A percentile compares a stretch with the other conserved stretches of the same genome.
Conservation (phyloP, 768 basidiomycete species). For the Clitopilus passeckerianus region DNA sequence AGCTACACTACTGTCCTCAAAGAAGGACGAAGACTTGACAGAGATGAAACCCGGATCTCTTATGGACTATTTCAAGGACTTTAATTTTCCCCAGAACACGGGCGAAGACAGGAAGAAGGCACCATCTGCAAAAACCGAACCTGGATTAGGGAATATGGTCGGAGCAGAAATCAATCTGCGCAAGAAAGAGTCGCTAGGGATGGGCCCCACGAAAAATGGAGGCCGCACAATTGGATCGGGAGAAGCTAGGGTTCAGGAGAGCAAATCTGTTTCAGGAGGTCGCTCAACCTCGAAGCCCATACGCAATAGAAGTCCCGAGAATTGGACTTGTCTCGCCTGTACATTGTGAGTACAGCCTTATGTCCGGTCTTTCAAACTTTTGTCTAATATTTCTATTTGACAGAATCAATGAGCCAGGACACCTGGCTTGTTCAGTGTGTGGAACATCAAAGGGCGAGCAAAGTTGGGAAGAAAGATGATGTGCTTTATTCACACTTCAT, state of each 20-base stretch:
- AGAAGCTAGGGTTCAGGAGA: constrained; percentile 16
- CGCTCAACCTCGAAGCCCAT: constrained; percentile 27
- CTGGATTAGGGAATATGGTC: neutral
- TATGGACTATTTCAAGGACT: constrained; percentile 46
- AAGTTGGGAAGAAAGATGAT: constrained; percentile 6
- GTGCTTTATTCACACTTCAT: neutral
- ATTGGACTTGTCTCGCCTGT: constrained; percentile 57
- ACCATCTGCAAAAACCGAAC: constrained; percentile 12
- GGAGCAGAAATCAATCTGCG: neutral
- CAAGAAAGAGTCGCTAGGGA: neutral
- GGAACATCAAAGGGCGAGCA: constrained; percentile 40
- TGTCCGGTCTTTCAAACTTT: constrained; percentile 1
- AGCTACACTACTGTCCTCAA: constrained; percentile 42
- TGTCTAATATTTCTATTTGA: constrained; percentile 3
- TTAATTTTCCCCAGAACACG: constrained; percentile 31
- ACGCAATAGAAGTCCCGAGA: constrained; percentile 13
- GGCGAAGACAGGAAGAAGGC: constrained; percentile 6
- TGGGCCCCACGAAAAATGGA: neutral
- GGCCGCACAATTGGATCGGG: neutral
- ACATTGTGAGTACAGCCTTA: constrained; percentile 53
- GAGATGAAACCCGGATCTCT: constrained; percentile 31
- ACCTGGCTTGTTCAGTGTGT: constrained; percentile 63
- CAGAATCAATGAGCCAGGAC: constrained; percentile 46
- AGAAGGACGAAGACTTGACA: constrained; percentile 36
- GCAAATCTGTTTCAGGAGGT: neutral